Conservation (phyloP, 352 stramenopile genomes). For the Pythium apleroticum region DNA sequence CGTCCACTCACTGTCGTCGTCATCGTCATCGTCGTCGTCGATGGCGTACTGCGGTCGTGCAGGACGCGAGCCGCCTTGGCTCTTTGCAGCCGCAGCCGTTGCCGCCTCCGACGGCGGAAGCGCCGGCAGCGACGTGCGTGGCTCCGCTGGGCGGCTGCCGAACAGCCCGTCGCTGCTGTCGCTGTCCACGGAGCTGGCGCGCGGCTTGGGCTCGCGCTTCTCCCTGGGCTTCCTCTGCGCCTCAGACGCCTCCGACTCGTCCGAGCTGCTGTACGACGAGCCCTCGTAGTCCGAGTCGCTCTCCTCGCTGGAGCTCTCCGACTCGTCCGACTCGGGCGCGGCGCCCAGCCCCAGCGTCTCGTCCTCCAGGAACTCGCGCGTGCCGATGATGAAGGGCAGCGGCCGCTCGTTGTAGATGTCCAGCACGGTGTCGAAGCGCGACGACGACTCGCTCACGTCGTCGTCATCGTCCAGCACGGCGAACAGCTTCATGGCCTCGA, state of each 20-base stretch:
- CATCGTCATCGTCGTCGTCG: slow-evolving; percentile 45
- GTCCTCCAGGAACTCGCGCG: slow-evolving; percentile 81
- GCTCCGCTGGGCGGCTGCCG: slow-evolving; percentile 33
- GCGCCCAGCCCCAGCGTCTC: slow-evolving; percentile 80
- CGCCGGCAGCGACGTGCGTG: slow-evolving; percentile 18
- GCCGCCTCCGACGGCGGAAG: slow-evolving; percentile 36
- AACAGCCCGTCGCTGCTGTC: slow-evolving; percentile 56
- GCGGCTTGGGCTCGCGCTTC: slow-evolving; percentile 28
- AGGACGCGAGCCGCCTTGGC: slow-evolving; percentile 5
- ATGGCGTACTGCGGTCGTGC: slow-evolving; percentile 20
- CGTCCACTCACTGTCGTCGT: slow-evolving; percentile 44
- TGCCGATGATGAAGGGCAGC: slow-evolving; percentile 87
- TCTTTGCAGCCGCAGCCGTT: slow-evolving; percentile 14
- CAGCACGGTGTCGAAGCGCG: slow-evolving; percentile 67
- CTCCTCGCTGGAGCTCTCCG: slow-evolving; percentile 41
- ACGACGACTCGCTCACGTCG: slow-evolving; percentile 44
- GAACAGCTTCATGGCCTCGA: slow-evolving; percentile 86
- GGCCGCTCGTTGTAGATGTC: slow-evolving; percentile 90
- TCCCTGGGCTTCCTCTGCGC: slow-evolving; percentile 13
- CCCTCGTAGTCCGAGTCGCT: slow-evolving; percentile 54
- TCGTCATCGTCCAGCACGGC: slow-evolving; percentile 76
- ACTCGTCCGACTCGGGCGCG: slow-evolving; percentile 46
- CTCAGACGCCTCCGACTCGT: slow-evolving; percentile 43
- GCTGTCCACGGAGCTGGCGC: slow-evolving; percentile 51
- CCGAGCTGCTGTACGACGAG: slow-evolving; percentile 71